Percentiles rank a stretch among this genome's conserved stretches.
phyloP scores from a whole-genome alignment of 495 filamentous ascomycete genomes.

The Penicillium egyptiacum region DNA sequence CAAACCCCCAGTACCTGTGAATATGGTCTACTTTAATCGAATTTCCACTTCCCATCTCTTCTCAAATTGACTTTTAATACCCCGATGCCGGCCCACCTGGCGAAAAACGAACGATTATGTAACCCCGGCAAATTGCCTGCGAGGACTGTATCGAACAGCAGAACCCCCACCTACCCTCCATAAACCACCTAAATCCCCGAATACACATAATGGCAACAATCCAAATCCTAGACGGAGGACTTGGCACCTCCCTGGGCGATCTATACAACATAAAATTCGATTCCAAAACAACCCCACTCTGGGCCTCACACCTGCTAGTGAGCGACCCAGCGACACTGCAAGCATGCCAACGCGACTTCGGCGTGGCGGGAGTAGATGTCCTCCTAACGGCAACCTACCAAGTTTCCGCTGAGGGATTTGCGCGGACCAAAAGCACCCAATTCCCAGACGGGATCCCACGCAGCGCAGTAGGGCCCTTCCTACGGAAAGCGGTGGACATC shows the following conservation, averaged over 20 bases:
- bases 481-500: slow-evolving; percentile 33
- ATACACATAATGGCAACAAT: slow-evolving; percentile 30
- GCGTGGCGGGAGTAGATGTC: slow-evolving; percentile 54
- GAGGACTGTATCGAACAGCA: neutral
- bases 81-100: slow-evolving; percentile 19
- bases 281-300: slow-evolving; percentile 52
- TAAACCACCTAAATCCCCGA: neutral
- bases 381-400: slow-evolving; percentile 67
- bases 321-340: slow-evolving; percentile 47
- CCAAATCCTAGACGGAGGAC: slow-evolving; percentile 62
- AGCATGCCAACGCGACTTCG: slow-evolving; percentile 55
- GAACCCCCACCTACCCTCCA: slow-evolving; percentile 12
- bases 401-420: slow-evolving; percentile 54
- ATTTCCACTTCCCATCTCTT: neutral
- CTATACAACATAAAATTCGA: slow-evolving; percentile 50
- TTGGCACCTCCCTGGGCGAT: slow-evolving; percentile 64
- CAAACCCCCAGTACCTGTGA: neutral
- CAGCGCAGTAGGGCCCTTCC: slow-evolving; percentile 24
- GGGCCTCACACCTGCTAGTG: slow-evolving; percentile 64
- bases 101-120: slow-evolving; percentile 17
- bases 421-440: slow-evolving; percentile 31
- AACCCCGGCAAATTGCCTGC: slow-evolving; percentile 1
- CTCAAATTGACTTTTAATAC: neutral
- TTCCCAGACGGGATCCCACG: slow-evolving; percentile 28
- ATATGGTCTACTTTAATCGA: neutral